phyloP scores from a whole-genome alignment of 169 alveolate species.

The Plasmodium knowlesi region DNA sequence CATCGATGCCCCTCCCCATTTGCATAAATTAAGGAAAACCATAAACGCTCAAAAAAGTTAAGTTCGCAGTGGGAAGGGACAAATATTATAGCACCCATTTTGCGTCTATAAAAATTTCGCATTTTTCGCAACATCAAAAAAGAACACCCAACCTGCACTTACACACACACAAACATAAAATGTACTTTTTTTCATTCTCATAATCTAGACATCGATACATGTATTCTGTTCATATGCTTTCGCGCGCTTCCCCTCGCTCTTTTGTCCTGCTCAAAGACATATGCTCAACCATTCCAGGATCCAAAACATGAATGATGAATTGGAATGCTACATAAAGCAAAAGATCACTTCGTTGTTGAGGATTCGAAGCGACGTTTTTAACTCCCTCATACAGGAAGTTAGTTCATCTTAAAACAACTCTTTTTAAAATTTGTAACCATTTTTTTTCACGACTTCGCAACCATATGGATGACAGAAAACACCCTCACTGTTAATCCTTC shows the following conservation, averaged over 20 bases:
- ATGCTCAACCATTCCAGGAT: not conserved
- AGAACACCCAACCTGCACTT: not conserved
- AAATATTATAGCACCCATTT: not conserved
- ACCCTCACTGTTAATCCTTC: not conserved
- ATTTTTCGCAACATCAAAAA: not conserved
- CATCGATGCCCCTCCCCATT: not conserved
- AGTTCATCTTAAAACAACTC: not conserved
- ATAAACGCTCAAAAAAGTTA: conserved; percentile 2
- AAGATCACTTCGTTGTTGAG: conserved; percentile 33
- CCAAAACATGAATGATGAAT: conserved; percentile 61
- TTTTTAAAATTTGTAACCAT: not conserved
- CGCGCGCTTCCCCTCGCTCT: not conserved
- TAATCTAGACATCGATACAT: conserved; percentile 4
- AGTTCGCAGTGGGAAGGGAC: not conserved
- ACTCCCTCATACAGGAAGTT: conserved; percentile 33
- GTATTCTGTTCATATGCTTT: conserved; percentile 17
- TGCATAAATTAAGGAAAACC: conserved; percentile 1
- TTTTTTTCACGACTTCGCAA: not conserved
- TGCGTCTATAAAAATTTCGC: not conserved
- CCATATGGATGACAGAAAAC: not conserved
- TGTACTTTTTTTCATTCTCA: conserved; percentile 2
- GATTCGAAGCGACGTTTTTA: conserved; percentile 43
- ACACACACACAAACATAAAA: not conserved
- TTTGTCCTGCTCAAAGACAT: not conserved
- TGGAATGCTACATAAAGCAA: conserved; percentile 44